These are phyloP conservation scores for Trametes polyzona DNA, from an alignment of 1,284 basidiomycete species.

Conservation along the genomic window DNA sequence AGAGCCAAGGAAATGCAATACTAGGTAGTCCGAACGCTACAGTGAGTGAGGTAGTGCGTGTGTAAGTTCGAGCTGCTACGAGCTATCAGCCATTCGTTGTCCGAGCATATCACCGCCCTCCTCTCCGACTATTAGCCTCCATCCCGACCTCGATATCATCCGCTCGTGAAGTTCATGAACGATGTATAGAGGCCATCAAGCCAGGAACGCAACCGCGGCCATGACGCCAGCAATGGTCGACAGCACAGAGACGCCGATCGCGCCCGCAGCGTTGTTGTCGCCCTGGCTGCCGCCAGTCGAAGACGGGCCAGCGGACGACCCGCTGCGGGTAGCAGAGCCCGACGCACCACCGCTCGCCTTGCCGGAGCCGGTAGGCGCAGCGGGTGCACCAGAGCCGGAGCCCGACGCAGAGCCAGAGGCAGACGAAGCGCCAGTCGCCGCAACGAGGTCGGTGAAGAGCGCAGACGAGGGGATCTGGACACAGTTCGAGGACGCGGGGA, in stretches of 20 bases:
- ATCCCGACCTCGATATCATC: too few species aligned
- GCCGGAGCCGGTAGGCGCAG: conserved; percentile 15
- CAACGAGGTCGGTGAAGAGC: conserved; percentile 48
- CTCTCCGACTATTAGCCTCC: background rate
- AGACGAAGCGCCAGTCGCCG: conserved; percentile 38
- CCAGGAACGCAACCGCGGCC: conserved; percentile 47
- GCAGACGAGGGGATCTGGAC: conserved; percentile 54
- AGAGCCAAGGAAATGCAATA: conserved; percentile 9
- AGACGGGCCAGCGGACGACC: conserved; percentile 14
- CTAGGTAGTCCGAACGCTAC: conserved; percentile 23
- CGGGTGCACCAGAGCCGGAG: conserved; percentile 27
- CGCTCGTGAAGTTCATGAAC: conserved; percentile 10
- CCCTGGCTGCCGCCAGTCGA: conserved; percentile 26
- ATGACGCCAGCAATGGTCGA: conserved; percentile 45
- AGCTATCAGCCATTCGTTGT: too few species aligned
- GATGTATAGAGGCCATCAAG: background rate
- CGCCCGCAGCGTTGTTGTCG: conserved; percentile 40
- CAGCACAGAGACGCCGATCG: conserved; percentile 42
- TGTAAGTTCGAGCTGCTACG: conserved; percentile 7
- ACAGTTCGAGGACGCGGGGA: conserved; percentile 70
- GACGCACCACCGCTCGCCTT: conserved; percentile 23
- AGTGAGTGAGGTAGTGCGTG: conserved; percentile 7
- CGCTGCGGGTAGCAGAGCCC: conserved; percentile 19
- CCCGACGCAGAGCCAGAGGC: conserved; percentile 31
- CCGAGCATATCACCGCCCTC: conserved; percentile 7